These are phyloP conservation scores for Penicillium sclerotiorum DNA, from an alignment of 2,329 filamentous ascomycete genomes.

Conservation along the genomic window DNA sequence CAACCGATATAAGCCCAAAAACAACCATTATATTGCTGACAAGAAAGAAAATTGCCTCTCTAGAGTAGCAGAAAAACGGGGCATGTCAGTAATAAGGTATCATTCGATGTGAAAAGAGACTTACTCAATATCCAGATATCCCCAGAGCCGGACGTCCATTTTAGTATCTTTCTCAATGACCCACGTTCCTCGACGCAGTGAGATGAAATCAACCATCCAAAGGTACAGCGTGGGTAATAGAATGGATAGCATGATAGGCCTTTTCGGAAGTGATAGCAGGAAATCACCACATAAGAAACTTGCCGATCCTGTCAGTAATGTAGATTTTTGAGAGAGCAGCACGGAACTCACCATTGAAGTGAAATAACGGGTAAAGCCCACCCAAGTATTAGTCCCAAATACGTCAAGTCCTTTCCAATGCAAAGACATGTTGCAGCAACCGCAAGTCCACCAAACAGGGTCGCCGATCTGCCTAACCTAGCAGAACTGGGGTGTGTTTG, in stretches of 20 bases:
- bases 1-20: slow-evolving; percentile 68
- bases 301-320: neutral
- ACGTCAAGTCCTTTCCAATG: slow-evolving; percentile 48
- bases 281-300: neutral
- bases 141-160: neutral
- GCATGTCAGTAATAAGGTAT: neutral
- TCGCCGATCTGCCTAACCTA: neutral
- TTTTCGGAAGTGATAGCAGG: neutral
- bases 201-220: slow-evolving; percentile 72
- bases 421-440: neutral
- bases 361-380: slow-evolving; percentile 70
- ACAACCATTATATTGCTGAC: slow-evolving; percentile 70
- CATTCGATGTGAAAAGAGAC: neutral
- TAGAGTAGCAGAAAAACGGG: neutral
- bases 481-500: slow-evolving; percentile 31
- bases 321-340: neutral
- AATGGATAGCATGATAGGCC: slow-evolving; percentile 52
- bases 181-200: slow-evolving; percentile 70
- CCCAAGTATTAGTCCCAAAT: slow-evolving; percentile 68
- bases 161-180: slow-evolving; percentile 18
- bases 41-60: slow-evolving; percentile 61
- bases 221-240: slow-evolving; percentile 67
- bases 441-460: neutral
- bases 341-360: slow-evolving; percentile 61
- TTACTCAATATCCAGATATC: neutral